Percentiles rank a stretch among this genome's conserved stretches.
Evolutionary conservation across 2,329 filamentous ascomycete species (phyloP).

Genomic region (Trichoderma afroharzianum): DNA sequence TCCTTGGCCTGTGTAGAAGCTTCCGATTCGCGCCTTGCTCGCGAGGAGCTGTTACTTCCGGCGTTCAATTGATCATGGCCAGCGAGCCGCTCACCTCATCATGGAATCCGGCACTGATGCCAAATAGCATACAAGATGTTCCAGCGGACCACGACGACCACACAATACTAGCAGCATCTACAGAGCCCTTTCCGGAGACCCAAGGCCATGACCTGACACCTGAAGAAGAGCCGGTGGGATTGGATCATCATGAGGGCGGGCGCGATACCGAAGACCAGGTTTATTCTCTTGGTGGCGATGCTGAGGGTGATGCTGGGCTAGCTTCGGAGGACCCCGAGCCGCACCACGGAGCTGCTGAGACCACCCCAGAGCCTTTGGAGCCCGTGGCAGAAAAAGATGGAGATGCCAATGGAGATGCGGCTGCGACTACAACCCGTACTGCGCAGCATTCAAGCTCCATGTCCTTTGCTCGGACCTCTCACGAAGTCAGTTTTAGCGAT

Average conservation of each 20-base stretch:
- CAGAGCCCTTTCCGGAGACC: conserved; percentile 10
- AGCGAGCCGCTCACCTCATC: conserved; percentile 34
- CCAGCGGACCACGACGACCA: conserved; percentile 20
- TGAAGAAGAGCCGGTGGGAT: neutral
- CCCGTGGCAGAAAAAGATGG: neutral
- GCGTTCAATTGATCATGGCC: conserved; percentile 33
- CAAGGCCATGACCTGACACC: neutral
- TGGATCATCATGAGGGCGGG: conserved; percentile 6
- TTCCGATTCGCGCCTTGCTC: conserved; percentile 7
- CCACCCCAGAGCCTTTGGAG: neutral
- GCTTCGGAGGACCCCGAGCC: conserved; percentile 22
- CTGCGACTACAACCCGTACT: neutral
- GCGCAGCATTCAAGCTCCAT: conserved; percentile 57
- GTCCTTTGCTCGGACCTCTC: conserved; percentile 62
- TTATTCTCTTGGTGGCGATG: conserved; percentile 24
- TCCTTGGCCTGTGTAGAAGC: neutral
- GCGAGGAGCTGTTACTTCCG: neutral
- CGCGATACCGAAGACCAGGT: conserved; percentile 20
- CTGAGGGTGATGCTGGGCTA: conserved; percentile 26
- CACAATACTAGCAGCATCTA: neutral
- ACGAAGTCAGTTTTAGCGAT: conserved; percentile 57
- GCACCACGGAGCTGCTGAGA: conserved; percentile 17
- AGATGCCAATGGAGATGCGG: neutral
- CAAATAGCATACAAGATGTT: conserved; percentile 28
- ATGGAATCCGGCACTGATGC: conserved; percentile 42